Evolutionary conservation across 2,329 filamentous ascomycete species (phyloP).

Genomic region (Aureobasidium mangrovei): DNA sequence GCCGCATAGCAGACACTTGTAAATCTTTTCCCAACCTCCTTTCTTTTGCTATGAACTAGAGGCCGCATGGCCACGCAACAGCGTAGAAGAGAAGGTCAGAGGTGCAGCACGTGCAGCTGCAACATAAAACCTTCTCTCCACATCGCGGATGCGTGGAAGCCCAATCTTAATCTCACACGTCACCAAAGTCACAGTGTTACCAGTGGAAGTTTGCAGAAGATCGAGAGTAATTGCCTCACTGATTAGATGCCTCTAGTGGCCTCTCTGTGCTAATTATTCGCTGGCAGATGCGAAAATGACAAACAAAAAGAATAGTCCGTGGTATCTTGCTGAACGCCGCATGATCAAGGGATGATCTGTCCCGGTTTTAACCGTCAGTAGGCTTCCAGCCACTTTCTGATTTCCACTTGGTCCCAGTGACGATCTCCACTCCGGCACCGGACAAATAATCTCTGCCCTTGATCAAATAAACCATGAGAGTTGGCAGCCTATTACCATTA

Average conservation of each 20-base stretch:
- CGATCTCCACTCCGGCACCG: constrained; percentile 19
- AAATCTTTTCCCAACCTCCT: constrained; percentile 2
- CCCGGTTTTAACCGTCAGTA: background rate
- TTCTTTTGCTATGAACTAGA: background rate
- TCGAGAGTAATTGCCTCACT: background rate
- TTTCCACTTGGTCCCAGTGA: constrained; percentile 20
- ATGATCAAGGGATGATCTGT: background rate
- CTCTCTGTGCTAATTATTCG: background rate
- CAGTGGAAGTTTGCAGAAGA: constrained; percentile 1
- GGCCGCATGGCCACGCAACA: background rate
- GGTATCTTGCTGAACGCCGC: background rate
- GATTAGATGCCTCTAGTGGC: background rate
- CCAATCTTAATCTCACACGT: constrained; percentile 8
- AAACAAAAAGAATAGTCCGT: background rate
- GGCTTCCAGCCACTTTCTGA: constrained; percentile 19
- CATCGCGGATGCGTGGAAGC: background rate
- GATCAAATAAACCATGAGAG: constrained; percentile 29
- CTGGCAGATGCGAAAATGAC: background rate
- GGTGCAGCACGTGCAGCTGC: background rate
- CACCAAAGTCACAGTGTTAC: constrained; percentile 1
- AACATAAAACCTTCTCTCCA: background rate
- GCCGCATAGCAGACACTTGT: background rate
- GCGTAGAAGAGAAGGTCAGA: background rate
- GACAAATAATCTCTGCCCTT: constrained; percentile 32
- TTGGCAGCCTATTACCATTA: constrained; percentile 31